phyloP scores from a whole-genome alignment of 768 basidiomycete species.

The Pholiota conissans region DNA sequence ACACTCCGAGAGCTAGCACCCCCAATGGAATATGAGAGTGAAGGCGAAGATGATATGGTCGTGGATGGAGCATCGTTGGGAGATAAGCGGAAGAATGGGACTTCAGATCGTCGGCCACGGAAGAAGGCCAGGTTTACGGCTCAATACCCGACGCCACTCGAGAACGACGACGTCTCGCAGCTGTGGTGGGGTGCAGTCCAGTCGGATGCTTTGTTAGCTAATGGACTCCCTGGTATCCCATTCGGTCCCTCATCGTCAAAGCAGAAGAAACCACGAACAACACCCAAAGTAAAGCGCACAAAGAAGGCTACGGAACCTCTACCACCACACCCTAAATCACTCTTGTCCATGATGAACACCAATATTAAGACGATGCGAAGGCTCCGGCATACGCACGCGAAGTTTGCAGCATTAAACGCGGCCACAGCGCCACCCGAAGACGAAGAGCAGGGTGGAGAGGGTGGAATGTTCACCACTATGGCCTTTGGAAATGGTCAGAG shows the following conservation, averaged over 20 bases:
- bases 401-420: slow-evolving; percentile 59
- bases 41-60: slow-evolving; percentile 18
- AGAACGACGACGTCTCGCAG: slow-evolving; percentile 47
- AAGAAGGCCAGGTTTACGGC: slow-evolving; percentile 60
- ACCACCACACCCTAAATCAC: slow-evolving; percentile 39
- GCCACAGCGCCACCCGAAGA: slow-evolving; percentile 32
- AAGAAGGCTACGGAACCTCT: slow-evolving; percentile 1
- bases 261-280: slow-evolving; percentile 9
- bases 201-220: slow-evolving; percentile 58
- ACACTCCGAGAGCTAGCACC: slow-evolving; percentile 37
- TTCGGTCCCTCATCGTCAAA: slow-evolving; percentile 32
- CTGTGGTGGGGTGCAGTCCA: slow-evolving; percentile 79
- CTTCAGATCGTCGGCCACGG: slow-evolving; percentile 47
- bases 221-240: slow-evolving; percentile 60
- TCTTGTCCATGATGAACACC: slow-evolving; percentile 71
- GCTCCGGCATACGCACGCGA: slow-evolving; percentile 70
- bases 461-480: slow-evolving; percentile 26
- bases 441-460: slow-evolving; percentile 35
- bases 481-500: slow-evolving; percentile 26
- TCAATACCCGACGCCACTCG: slow-evolving; percentile 36
- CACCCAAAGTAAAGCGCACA: slow-evolving; percentile 11
- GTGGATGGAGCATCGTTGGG: slow-evolving; percentile 38
- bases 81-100: slow-evolving; percentile 60
- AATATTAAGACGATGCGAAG: slow-evolving; percentile 77
- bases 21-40: slow-evolving; percentile 3